phyloP scores from a whole-genome alignment of 345 rosid species.

The Pistacia vera region DNA sequence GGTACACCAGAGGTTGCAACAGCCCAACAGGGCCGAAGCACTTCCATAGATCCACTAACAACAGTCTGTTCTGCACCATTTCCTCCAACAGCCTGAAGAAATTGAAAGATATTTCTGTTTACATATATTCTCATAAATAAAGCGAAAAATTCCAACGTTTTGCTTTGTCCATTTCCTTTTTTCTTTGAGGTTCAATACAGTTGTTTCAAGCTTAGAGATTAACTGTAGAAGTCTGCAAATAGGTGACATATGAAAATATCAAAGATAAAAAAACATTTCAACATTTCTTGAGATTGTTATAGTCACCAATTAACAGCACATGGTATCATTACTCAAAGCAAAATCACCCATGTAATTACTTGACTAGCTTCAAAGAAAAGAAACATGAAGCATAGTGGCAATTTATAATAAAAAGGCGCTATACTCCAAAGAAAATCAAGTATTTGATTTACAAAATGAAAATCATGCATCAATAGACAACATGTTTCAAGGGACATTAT shows the following conservation, averaged over 20 bases:
- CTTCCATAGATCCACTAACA: constrained; percentile 81
- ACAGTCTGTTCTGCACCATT: constrained; percentile 83
- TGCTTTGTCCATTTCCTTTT: not conserved
- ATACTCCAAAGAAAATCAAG: not conserved
- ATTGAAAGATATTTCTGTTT: constrained; percentile 17
- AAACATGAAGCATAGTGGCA: not conserved
- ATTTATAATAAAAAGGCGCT: too few species aligned
- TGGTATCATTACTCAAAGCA: too few species aligned
- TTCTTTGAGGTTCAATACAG: not conserved
- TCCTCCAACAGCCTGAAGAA: constrained; percentile 90
- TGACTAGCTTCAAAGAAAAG: not conserved
- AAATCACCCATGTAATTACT: not conserved
- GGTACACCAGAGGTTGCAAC: constrained; percentile 99
- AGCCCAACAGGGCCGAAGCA: constrained; percentile 90
- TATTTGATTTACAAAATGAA: not conserved
- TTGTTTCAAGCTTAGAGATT: not conserved
- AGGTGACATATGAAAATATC: not conserved
- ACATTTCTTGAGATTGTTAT: not conserved
- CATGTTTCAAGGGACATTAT: not conserved
- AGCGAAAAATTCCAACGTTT: not conserved
- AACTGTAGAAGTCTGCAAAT: not conserved
- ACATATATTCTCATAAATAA: not conserved
- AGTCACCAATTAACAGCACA: not conserved
- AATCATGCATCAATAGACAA: not conserved
- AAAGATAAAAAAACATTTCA: not conserved